These are phyloP conservation scores for Petunia axillaris DNA, from an alignment of 257 asterid genomes.

Conservation along the genomic window DNA sequence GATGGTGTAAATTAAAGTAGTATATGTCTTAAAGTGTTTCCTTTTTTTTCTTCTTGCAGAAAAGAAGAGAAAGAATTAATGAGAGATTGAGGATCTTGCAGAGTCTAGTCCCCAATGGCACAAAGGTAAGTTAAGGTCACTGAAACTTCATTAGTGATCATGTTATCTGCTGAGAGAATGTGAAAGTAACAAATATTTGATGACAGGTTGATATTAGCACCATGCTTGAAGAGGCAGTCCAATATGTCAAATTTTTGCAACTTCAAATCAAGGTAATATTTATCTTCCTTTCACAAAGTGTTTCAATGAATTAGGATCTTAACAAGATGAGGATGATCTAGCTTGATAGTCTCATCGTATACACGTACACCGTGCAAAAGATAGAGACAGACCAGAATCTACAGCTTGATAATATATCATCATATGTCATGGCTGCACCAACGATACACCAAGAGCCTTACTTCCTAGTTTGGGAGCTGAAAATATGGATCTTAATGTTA, in stretches of 20 bases:
- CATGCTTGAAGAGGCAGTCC: constrained; percentile 95
- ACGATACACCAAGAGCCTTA: not conserved
- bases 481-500: not conserved
- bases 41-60: constrained; percentile 44
- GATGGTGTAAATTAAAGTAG: not conserved
- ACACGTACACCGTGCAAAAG: no score
- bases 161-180: not conserved
- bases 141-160: not conserved
- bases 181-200: not conserved
- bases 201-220: constrained; percentile 84
- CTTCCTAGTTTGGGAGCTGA: not conserved
- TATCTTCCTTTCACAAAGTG: constrained; percentile 39
- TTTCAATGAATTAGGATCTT: constrained; percentile 17
- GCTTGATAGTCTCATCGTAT: no score
- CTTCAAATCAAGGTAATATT: constrained; percentile 74
- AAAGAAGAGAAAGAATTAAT: constrained; percentile 79
- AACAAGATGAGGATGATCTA: no score
- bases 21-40: not conserved
- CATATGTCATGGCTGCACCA: no score
- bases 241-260: constrained; percentile 80
- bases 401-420: no score
- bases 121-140: constrained; percentile 50
- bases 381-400: no score
- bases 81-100: constrained; percentile 84
- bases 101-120: constrained; percentile 86